Base-by-base conservation (phyloP, 805 yeast species). In the Candida peoriensis region DNA sequence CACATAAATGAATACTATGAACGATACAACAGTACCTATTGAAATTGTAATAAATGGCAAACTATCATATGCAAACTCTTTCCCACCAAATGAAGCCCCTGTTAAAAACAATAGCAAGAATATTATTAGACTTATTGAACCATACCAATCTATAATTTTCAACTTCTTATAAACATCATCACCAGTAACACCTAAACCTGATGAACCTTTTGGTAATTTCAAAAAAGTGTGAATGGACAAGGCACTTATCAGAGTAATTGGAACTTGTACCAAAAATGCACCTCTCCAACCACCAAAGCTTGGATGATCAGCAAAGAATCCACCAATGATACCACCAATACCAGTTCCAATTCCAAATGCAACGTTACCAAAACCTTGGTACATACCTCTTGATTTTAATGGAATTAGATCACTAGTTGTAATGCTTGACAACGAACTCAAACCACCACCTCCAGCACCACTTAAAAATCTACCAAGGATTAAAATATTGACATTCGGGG, bases 391-490 rank as follows among this genome's bases (percentile, higher is more conserved):
- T 27, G 80, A 75, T 36, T 93, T 68, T 42, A 81, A 65, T 0
- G 95, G 82, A 9, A 87, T 79, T 32, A 87, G 61, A 57, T 88
- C 96, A 13, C 85, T 76, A 46, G 83, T 70, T 1, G 90, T 72
- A 36, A 88, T 83, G 2, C 90, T 76, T 7, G 84, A 71, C 46
- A 86, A 61, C 0, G 87, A 66, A 10, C 84, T 75, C 50, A 87
- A 67, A 1, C 96, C 96, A 8, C 95, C 93, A 13, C 95, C 96
- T 10, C 96, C 96, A 34, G 83, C 71, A 11, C 97, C 97, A 12
- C 90, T 75, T 29, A 87, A 63, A 42, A 83, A 74, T 46, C 87
- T 60, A 6, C 81, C 72, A 20, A 61, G 33, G 5, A 78, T 73
- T 43, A 81, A 63, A 38, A 66, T 46, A 28, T 60, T 43, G 11